These are phyloP conservation scores for Magnusiomyces sp. DNA, from an alignment of 1,139 yeast species.

Conservation along the genomic window DNA sequence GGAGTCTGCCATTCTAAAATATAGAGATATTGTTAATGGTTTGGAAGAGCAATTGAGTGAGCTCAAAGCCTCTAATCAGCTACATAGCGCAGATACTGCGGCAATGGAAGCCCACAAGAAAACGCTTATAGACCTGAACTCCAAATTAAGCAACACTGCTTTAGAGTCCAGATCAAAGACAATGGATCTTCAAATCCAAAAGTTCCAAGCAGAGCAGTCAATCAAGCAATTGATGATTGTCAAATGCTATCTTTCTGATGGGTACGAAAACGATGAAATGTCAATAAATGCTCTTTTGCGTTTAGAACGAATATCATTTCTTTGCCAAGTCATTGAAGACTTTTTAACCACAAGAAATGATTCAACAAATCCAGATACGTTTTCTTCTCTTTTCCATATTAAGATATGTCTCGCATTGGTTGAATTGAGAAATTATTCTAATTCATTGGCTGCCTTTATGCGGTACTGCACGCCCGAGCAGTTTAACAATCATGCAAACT, in stretches of 20 bases:
- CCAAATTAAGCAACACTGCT: slow-evolving; percentile 23
- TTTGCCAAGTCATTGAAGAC: slow-evolving; percentile 12
- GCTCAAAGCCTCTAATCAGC: slow-evolving; percentile 18
- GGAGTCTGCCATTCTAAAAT: slow-evolving; percentile 27
- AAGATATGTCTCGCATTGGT: slow-evolving; percentile 15
- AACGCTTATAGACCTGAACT: slow-evolving; percentile 24
- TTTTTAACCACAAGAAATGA: slow-evolving; percentile 14
- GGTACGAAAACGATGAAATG: slow-evolving; percentile 19
- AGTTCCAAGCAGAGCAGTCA: slow-evolving; percentile 25
- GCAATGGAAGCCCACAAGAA: slow-evolving; percentile 19
- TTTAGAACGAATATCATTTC: slow-evolving; percentile 16
- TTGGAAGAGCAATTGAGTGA: slow-evolving; percentile 27
- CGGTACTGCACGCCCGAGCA: slow-evolving; percentile 16
- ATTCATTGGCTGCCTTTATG: slow-evolving; percentile 12
- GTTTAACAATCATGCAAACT: slow-evolving; percentile 12
- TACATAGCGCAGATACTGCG: slow-evolving; percentile 16
- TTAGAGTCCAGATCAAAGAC: slow-evolving; percentile 21
- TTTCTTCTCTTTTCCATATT: slow-evolving; percentile 13
- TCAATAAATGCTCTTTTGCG: slow-evolving; percentile 19
- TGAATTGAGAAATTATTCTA: slow-evolving; percentile 16
- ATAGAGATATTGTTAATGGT: slow-evolving; percentile 27
- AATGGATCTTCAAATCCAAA: slow-evolving; percentile 25
- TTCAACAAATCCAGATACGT: slow-evolving; percentile 6
- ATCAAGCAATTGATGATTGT: slow-evolving; percentile 25
- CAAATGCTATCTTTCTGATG: slow-evolving; percentile 19